Conservation (phyloP, 208 protist species). For the Leishmania aethiopica region DNA sequence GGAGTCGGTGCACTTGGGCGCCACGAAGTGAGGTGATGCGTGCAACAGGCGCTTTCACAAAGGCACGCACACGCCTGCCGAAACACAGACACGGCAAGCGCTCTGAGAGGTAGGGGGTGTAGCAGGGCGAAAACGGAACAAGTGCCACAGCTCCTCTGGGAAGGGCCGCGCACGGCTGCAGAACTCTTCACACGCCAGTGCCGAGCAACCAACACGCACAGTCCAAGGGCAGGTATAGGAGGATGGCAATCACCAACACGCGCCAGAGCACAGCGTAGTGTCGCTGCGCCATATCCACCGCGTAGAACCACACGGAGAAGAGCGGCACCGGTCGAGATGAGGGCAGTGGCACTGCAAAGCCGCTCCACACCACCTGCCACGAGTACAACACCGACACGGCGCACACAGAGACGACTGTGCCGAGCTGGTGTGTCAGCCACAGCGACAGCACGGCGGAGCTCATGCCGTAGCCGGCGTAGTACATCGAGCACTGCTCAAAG, state of each 20-base stretch:
- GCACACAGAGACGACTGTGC: slow-evolving; percentile 44
- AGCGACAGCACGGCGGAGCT: slow-evolving; percentile 40
- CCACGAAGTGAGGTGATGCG: not conserved
- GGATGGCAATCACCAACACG: slow-evolving; percentile 7
- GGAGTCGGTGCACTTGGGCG: not conserved
- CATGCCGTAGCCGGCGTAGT: slow-evolving; percentile 67
- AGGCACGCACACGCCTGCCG: not conserved
- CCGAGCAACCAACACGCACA: slow-evolving; percentile 2
- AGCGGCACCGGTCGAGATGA: slow-evolving; percentile 44
- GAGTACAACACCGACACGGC: slow-evolving; percentile 58
- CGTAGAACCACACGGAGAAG: slow-evolving; percentile 54
- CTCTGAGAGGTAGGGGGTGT: not conserved
- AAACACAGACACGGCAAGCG: not conserved
- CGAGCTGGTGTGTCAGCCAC: slow-evolving; percentile 26
- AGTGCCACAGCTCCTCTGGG: not conserved
- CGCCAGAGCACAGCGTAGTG: slow-evolving; percentile 34
- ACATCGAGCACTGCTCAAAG: slow-evolving; percentile 65
- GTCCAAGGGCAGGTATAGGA: slow-evolving; percentile 27
- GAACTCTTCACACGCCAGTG: not conserved
- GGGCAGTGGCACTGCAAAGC: slow-evolving; percentile 36
- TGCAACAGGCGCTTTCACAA: not conserved
- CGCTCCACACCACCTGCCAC: slow-evolving; percentile 57
- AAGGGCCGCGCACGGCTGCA: not conserved
- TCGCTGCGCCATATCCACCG: slow-evolving; percentile 32
- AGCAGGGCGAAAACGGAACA: not conserved